Percentiles rank a stretch among this genome's conserved stretches.
These are phyloP conservation scores for Chaetomium sp. DNA, from an alignment of 2,329 filamentous ascomycete species.

Conservation along the genomic window DNA sequence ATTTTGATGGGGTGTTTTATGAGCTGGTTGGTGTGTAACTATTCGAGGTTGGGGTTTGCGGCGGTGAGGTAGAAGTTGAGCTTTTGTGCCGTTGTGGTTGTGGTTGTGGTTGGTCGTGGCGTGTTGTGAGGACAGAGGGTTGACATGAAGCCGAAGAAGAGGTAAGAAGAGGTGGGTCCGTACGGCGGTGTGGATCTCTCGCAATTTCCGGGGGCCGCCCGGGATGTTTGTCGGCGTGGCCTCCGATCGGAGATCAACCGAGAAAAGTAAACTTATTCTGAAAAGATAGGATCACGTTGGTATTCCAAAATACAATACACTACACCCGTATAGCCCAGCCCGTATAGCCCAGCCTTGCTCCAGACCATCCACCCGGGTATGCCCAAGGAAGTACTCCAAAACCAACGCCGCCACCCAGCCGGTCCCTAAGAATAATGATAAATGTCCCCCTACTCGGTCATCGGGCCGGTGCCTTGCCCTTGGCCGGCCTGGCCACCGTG, in stretches of 20 bases:
- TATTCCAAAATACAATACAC: conserved; percentile 5
- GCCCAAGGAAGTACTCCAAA: conserved; percentile 8
- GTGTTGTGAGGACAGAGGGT: not conserved
- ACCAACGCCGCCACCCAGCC: conserved; percentile 10
- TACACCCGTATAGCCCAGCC: not conserved
- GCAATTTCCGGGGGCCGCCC: not conserved
- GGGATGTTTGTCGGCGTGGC: not conserved
- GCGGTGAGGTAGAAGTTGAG: not conserved
- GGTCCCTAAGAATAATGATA: not conserved
- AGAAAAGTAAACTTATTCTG: too few species aligned
- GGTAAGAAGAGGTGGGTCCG: not conserved
- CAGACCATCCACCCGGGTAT: conserved; percentile 9
- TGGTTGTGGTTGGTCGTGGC: not conserved
- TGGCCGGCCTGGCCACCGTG: conserved; percentile 15
- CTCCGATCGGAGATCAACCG: too few species aligned
- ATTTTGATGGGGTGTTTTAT: not conserved
- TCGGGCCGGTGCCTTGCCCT: conserved; percentile 11
- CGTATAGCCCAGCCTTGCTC: not conserved
- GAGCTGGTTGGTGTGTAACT: not conserved
- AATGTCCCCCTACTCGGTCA: not conserved
- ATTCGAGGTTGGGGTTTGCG: not conserved
- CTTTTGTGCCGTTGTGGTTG: not conserved
- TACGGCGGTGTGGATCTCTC: not conserved
- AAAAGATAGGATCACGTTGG: not conserved
- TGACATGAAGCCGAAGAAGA: not conserved